phyloP scores from a whole-genome alignment of 2,329 filamentous ascomycete genomes.

The Remersonia thermophila region DNA sequence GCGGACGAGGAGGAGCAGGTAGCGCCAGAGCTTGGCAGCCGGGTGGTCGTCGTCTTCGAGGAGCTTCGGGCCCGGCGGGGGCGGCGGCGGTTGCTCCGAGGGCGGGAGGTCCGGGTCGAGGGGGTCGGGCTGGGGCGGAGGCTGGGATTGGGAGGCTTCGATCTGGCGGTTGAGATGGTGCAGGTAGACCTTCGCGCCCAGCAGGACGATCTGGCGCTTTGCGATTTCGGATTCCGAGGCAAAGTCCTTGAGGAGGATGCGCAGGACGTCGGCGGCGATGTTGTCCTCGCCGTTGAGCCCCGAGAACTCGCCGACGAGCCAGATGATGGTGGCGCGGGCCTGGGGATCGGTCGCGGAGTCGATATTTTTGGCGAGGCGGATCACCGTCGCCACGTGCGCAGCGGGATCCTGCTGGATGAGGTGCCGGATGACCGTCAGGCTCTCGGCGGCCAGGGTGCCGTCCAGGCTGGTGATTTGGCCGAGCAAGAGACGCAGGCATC shows the following conservation, averaged over 20 bases:
- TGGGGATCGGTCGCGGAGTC: conserved; percentile 79
- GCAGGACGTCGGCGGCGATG: conserved; percentile 82
- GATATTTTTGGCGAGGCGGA: conserved; percentile 80
- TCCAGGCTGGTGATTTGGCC: conserved; percentile 82
- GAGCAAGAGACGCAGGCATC: conserved; percentile 73
- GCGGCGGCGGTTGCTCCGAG: conserved; percentile 19
- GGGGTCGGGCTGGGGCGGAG: conserved; percentile 71
- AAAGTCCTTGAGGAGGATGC: conserved; percentile 79
- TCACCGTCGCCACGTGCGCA: conserved; percentile 71
- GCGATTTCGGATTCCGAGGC: conserved; percentile 71
- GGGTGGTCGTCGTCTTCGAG: conserved; percentile 46
- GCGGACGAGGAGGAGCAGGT: conserved; percentile 70
- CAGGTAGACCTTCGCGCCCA: conserved; percentile 94
- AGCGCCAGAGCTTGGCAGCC: conserved; percentile 69
- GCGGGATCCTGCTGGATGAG: conserved; percentile 83
- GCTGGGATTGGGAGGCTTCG: conserved; percentile 20
- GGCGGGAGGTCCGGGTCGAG: conserved; percentile 31
- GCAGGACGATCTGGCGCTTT: conserved; percentile 80
- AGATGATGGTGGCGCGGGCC: conserved; percentile 88
- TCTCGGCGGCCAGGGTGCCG: conserved; percentile 79
- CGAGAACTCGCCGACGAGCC: conserved; percentile 91
- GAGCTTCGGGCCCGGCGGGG: conserved; percentile 14
- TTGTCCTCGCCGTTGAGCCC: conserved; percentile 70
- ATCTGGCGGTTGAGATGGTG: conserved; percentile 64
- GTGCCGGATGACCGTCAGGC: conserved; percentile 86